These are phyloP conservation scores for Phaseolus coccineus DNA, from an alignment of 331 rosid species.

Conservation along the genomic window DNA sequence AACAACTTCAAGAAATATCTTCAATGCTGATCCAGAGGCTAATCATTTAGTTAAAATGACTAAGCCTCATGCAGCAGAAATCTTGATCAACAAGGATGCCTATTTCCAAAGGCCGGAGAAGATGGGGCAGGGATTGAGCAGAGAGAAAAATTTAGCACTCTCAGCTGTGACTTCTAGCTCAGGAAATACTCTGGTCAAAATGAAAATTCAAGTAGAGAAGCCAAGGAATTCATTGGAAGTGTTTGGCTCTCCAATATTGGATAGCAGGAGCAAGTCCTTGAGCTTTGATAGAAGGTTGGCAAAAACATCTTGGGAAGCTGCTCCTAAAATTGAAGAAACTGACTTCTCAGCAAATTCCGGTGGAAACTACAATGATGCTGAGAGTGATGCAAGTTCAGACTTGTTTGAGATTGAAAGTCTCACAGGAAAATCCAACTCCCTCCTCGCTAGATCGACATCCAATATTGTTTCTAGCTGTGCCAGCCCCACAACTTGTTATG, in stretches of 20 bases:
- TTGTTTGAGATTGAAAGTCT: constrained; percentile 87
- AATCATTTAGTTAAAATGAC: constrained; percentile 43
- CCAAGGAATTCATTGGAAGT: constrained; percentile 73
- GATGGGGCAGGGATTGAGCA: constrained; percentile 43
- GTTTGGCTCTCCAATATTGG: constrained; percentile 79
- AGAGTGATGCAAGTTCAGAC: constrained; percentile 95
- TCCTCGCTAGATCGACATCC: constrained; percentile 57
- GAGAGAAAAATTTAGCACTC: constrained; percentile 47
- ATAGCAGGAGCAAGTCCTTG: constrained; percentile 56
- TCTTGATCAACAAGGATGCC: constrained; percentile 45
- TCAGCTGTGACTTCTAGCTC: constrained; percentile 40
- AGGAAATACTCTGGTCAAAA: constrained; percentile 47
- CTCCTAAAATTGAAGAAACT: constrained; percentile 49
- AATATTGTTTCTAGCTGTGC: constrained; percentile 56
- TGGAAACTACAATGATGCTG: constrained; percentile 60
- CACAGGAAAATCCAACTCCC: constrained; percentile 59
- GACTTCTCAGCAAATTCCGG: constrained; percentile 47
- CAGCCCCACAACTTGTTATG: constrained; percentile 78
- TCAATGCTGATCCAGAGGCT: constrained; percentile 44
- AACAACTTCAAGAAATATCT: constrained; percentile 43
- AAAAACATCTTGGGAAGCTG: constrained; percentile 59
- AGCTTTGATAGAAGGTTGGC: constrained; percentile 68
- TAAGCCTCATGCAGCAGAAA: constrained; percentile 42
- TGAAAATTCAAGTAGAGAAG: constrained; percentile 55
- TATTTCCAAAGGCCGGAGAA: constrained; percentile 48